Evolutionary conservation across 139 green algal genomes (phyloP), one percentile per base, ranked within the genome.

Genomic region (Edaphochlamys debaryana): DNA sequence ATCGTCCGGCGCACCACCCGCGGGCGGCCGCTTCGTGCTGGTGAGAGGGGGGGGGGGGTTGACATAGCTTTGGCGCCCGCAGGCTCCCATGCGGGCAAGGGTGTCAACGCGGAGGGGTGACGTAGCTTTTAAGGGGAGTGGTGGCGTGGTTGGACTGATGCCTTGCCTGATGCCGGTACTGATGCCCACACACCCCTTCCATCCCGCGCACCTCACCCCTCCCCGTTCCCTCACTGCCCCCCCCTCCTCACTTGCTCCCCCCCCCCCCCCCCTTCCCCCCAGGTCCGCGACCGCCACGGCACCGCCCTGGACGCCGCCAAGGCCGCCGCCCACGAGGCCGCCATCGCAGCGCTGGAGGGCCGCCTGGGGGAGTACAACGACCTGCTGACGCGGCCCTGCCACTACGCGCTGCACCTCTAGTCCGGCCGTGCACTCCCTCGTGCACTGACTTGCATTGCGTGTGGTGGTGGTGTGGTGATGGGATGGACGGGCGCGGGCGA

Each of bases 331-430:
- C 27, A 50, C 22, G 11, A 36, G 41, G 60, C 42, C n/a, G 20
- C 71, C 4, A 8, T 82, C 29, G 25, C 66, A 22, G 48, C 25
- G 4, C 36, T 78, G 45, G 71, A 87, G 41, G 45, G 38, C 41
- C 48, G 52, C 27, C 67, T 87, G 42, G 38, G 34, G 34, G 71
- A 48, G 2, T 87, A 87, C 64, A 87, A 87, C 37, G 32, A 19
- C 32, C 56, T 68, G 45, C 63, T 87, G 64, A 36, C 37, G 37
- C 41, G 69, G 71, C 81, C 81, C 23, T 87, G 81, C 81, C 32
- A 82, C 64, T 87, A 79, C 38, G 81, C 71, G 17, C 37, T 87
- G 42, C 69, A 75, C 30, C 77, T 83, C 45, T 83, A 41, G 42
- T 1, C 29, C 6, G 15, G 64, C 17, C 62, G n/a, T 8, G n/a